Evolutionary conservation across 2,329 filamentous ascomycete genomes (phyloP).

Genomic region (Beauveria brongniartii): DNA sequence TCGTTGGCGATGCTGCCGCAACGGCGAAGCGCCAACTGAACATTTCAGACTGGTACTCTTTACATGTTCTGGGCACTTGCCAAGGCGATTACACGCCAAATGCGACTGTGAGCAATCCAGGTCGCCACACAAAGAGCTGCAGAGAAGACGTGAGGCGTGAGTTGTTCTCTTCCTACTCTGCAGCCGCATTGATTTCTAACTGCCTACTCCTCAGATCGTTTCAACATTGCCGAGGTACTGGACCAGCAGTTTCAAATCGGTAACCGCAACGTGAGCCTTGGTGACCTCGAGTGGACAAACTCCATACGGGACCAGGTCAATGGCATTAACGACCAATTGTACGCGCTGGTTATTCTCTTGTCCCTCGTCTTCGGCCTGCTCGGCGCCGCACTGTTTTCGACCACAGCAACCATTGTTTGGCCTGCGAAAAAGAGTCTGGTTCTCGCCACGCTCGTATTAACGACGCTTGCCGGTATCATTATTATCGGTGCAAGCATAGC

Average conservation of each 20-base stretch:
- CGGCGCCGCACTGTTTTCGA: slow-evolving; percentile 35
- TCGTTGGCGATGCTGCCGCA: slow-evolving; percentile 32
- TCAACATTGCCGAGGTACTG: slow-evolving; percentile 41
- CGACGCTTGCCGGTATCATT: slow-evolving; percentile 27
- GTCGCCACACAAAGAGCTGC: slow-evolving; percentile 38
- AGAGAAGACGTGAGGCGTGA: slow-evolving; percentile 33
- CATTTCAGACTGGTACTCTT: slow-evolving; percentile 43
- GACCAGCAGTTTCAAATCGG: slow-evolving; percentile 38
- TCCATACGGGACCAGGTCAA: slow-evolving; percentile 39
- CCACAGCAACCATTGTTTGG: slow-evolving; percentile 28
- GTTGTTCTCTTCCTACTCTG: slow-evolving; percentile 12
- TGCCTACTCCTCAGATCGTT: background rate
- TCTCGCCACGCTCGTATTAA: slow-evolving; percentile 30
- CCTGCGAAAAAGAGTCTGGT: slow-evolving; percentile 19
- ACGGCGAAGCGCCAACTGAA: slow-evolving; percentile 34
- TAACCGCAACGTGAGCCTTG: slow-evolving; percentile 35
- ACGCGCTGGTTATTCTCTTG: slow-evolving; percentile 42
- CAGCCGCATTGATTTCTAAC: background rate
- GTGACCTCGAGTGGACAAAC: slow-evolving; percentile 36
- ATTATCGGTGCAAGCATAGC: slow-evolving; percentile 36
- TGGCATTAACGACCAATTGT: slow-evolving; percentile 39
- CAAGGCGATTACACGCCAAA: slow-evolving; percentile 39
- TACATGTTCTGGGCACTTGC: slow-evolving; percentile 41
- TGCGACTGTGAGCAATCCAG: slow-evolving; percentile 26
- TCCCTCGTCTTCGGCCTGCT: slow-evolving; percentile 34